Evolutionary conservation across 2,329 filamentous ascomycete genomes (phyloP).

Genomic region (Trichoderma sp.): DNA sequence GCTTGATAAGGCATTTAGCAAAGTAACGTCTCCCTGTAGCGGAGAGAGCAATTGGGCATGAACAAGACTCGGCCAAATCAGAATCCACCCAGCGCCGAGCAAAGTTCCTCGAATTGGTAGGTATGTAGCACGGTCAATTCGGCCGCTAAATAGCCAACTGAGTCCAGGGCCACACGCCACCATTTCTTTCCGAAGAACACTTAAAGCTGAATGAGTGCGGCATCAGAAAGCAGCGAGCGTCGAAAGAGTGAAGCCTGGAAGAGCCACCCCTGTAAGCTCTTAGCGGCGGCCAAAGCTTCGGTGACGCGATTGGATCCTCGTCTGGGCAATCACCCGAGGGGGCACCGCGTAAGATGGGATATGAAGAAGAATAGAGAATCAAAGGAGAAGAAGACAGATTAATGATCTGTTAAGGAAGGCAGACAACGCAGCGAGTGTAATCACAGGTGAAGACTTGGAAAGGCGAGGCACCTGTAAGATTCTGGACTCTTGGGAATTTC

Average conservation of each 20-base stretch:
- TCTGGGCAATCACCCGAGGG: background rate
- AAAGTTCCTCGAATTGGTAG: slow-evolving; percentile 6
- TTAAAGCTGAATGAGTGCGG: background rate
- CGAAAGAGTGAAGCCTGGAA: slow-evolving; percentile 3
- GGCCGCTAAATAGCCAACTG: background rate
- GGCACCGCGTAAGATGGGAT: background rate
- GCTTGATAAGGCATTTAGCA: background rate
- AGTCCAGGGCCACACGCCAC: slow-evolving; percentile 8
- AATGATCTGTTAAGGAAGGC: slow-evolving; percentile 5
- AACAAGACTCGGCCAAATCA: background rate
- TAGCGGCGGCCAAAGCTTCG: background rate
- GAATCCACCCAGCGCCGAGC: background rate
- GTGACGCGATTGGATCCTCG: slow-evolving; percentile 13
- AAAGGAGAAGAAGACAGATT: background rate
- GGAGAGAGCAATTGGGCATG: background rate
- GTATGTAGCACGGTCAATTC: background rate
- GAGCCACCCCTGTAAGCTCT: slow-evolving; percentile 3
- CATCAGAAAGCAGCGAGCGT: background rate
- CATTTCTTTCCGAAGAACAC: background rate
- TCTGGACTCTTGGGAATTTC: slow-evolving; percentile 18
- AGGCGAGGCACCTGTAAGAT: slow-evolving; percentile 1
- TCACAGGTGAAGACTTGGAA: background rate
- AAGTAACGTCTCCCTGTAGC: background rate
- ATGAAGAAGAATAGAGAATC: background rate
- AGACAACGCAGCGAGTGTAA: background rate